phyloP scores from a whole-genome alignment of 2,329 filamentous ascomycete species.

The Aspergillus brasiliensis region DNA sequence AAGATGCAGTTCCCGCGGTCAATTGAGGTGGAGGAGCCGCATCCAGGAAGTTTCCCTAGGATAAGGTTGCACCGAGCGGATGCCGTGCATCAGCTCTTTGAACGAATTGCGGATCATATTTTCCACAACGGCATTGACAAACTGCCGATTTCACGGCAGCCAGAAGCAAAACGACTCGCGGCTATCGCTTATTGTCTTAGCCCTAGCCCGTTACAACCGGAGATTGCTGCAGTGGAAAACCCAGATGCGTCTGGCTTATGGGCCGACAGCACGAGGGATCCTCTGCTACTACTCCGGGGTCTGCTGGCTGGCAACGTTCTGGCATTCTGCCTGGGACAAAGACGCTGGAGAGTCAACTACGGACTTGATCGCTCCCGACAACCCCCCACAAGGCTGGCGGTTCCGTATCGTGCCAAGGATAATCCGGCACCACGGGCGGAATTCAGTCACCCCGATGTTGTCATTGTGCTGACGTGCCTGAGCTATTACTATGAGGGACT shows the following conservation, averaged over 20 bases:
- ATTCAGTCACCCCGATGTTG: constrained; percentile 64
- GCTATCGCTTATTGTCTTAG: constrained; percentile 52
- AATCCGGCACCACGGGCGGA: constrained; percentile 58
- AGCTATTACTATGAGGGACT: constrained; percentile 62
- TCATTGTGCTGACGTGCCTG: constrained; percentile 58
- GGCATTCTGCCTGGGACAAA: constrained; percentile 55
- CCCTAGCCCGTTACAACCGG: constrained; percentile 24
- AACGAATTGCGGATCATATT: constrained; percentile 37
- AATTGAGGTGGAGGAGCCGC: constrained; percentile 46
- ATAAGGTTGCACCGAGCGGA: constrained; percentile 52
- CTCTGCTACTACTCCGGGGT: constrained; percentile 42
- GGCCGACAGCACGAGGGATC: constrained; percentile 41
- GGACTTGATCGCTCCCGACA: constrained; percentile 53
- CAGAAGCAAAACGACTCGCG: constrained; percentile 29
- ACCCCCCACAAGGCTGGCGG: constrained; percentile 58
- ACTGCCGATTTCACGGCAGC: constrained; percentile 47
- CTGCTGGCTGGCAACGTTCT: constrained; percentile 61
- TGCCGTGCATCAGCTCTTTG: constrained; percentile 33
- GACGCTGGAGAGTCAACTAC: constrained; percentile 68
- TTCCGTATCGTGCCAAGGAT: constrained; percentile 65
- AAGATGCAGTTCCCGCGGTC: constrained; percentile 36
- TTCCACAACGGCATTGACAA: constrained; percentile 48
- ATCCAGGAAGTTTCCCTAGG: constrained; percentile 48
- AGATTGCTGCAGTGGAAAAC: constrained; percentile 42
- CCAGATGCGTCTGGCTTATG: constrained; percentile 43